phyloP scores from a whole-genome alignment of 108 stramenopile genomes.

The Pseudonitzschia multiseries region DNA sequence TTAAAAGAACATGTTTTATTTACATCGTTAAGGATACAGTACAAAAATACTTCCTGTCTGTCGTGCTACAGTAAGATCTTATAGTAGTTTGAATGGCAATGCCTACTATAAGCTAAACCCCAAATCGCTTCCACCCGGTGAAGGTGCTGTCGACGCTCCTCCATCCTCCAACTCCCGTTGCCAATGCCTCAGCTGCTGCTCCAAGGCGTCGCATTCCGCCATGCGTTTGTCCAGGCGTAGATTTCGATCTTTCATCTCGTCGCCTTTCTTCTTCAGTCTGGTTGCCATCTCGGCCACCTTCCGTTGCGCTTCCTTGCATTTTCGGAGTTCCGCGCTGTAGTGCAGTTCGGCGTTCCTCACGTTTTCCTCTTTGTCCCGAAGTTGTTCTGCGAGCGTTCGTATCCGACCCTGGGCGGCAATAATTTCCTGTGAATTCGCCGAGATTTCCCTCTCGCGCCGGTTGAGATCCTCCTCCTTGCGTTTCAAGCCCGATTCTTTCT shows the following conservation, averaged over 20 bases:
- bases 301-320: slow-evolving; percentile 35
- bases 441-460: slow-evolving; percentile 25
- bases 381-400: slow-evolving; percentile 27
- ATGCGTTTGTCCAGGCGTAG: slow-evolving; percentile 30
- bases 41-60: too few species aligned
- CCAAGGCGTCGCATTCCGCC: slow-evolving; percentile 37
- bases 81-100: too few species aligned
- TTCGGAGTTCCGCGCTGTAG: slow-evolving; percentile 27
- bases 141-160: neutral
- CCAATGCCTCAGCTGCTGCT: slow-evolving; percentile 36
- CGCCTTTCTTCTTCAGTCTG: slow-evolving; percentile 35
- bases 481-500: slow-evolving; percentile 25
- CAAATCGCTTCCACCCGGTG: slow-evolving; percentile 17
- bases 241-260: slow-evolving; percentile 23
- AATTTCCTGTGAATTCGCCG: slow-evolving; percentile 19
- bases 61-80: too few species aligned
- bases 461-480: slow-evolving; percentile 34
- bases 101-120: slow-evolving; percentile 21
- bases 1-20: too few species aligned
- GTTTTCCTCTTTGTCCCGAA: slow-evolving; percentile 28
- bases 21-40: too few species aligned
- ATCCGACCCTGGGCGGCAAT: slow-evolving; percentile 24
- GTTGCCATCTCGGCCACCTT: slow-evolving; percentile 39
- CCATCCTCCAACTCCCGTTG: slow-evolving; percentile 42
- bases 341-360: slow-evolving; percentile 24